phyloP scores from a whole-genome alignment of 2,329 filamentous ascomycete genomes.

The Lachnellula arida region DNA sequence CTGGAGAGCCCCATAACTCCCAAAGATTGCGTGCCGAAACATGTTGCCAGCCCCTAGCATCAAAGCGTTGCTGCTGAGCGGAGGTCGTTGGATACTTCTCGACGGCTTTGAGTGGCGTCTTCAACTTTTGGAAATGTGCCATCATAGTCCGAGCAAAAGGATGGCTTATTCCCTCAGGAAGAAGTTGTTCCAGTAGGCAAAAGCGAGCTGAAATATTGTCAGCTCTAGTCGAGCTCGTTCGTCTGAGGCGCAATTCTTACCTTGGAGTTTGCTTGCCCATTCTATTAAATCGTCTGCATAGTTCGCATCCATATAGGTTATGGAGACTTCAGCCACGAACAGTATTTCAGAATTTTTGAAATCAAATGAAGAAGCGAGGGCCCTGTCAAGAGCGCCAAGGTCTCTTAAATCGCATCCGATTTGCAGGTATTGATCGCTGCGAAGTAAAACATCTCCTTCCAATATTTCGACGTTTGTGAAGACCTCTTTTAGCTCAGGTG shows the following conservation, averaged over 20 bases:
- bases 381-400: slow-evolving; percentile 52
- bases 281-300: slow-evolving; percentile 69
- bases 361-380: slow-evolving; percentile 55
- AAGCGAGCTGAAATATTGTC: slow-evolving; percentile 60
- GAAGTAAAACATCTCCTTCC: slow-evolving; percentile 49
- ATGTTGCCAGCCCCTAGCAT: slow-evolving; percentile 59
- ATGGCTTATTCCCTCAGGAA: slow-evolving; percentile 71
- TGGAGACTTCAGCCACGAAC: slow-evolving; percentile 84
- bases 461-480: slow-evolving; percentile 42
- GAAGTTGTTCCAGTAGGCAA: slow-evolving; percentile 79
- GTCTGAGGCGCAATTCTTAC: slow-evolving; percentile 39
- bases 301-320: slow-evolving; percentile 79
- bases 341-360: slow-evolving; percentile 59
- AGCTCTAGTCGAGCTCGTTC: background rate
- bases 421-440: slow-evolving; percentile 68
- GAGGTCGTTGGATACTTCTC: slow-evolving; percentile 60
- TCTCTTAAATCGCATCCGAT: slow-evolving; percentile 78
- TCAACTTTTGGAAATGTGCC: slow-evolving; percentile 73
- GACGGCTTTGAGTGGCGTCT: slow-evolving; percentile 72
- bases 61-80: slow-evolving; percentile 67
- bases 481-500: slow-evolving; percentile 52
- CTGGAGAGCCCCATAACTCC: slow-evolving; percentile 71
- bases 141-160: slow-evolving; percentile 88
- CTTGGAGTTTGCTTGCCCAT: slow-evolving; percentile 69
- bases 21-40: slow-evolving; percentile 67